Evolutionary conservation across 257 asterid genomes (phyloP), one percentile per base, ranked within the genome.

Genomic region (Capsicum rhomboideum): DNA sequence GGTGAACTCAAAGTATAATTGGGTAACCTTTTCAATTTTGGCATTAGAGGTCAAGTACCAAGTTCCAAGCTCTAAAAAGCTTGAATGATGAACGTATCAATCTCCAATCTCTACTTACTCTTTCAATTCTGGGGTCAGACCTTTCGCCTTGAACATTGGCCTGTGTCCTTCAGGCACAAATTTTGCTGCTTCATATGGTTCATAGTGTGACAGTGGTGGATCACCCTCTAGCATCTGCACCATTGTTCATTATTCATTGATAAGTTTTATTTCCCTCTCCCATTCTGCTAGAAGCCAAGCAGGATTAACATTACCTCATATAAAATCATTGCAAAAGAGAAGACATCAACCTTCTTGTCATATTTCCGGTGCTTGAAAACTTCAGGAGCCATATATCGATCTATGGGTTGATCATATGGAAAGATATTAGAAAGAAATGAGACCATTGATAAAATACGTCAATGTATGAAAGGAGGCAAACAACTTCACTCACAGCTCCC

Each of bases 311-410:
- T 79, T 95, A 93, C 99, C 99, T 97, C 99, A 31, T 90, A 97
- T 82, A 95, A 42, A 85, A 97, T 97, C 98, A 97, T 97, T 10
- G 98, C 98, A 83, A 97, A 97, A 81, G 99, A 97, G 94, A 91
- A 97, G 54, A 97, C 98, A 54, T 97, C 99, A 18, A 97, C 98
- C 88, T 97, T 97, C 92, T 95, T 93, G 83, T 97, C 99, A 91
- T 97, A 97, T 87, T 91, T 95, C 84, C 95, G 87, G 91, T 95
- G 98, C 91, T 89, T 97, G 95, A 97, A 97, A 82, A 97, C 99
- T 90, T 97, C 99, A 66, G 99, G 99, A 55, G 99, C 99, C 99
- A 97, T 97, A 81, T 97, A 97, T 37, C 98, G 96, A 83, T 97
- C 99, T 97, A 71, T 80, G 61, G 49, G 83, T 84, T 84, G 61